These are phyloP conservation scores for Cryphonectria carpinicola DNA, from an alignment of 2,329 filamentous ascomycete species.

Conservation along the genomic window DNA sequence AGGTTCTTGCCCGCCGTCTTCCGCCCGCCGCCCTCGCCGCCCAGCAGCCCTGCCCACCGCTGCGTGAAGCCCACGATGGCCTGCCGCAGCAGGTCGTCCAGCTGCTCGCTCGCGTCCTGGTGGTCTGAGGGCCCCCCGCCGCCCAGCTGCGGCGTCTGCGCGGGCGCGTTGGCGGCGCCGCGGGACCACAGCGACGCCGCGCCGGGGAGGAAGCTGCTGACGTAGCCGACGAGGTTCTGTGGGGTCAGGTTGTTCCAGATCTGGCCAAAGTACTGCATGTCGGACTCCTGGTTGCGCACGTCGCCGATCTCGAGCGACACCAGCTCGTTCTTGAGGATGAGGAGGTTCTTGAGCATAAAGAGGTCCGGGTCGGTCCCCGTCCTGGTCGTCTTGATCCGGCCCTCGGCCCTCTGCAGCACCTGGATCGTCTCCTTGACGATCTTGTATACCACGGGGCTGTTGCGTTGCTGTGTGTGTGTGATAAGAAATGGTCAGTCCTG, in stretches of 20 bases:
- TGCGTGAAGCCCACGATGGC: constrained; percentile 67
- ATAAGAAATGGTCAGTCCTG: constrained; percentile 3
- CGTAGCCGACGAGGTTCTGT: constrained; percentile 61
- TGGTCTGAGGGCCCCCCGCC: constrained; percentile 44
- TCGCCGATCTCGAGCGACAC: constrained; percentile 92
- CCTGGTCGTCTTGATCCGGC: constrained; percentile 67
- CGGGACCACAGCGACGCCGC: constrained; percentile 53
- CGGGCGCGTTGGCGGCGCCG: constrained; percentile 36
- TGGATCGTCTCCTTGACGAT: constrained; percentile 90
- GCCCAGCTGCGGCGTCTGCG: constrained; percentile 33
- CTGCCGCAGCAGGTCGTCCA: constrained; percentile 65
- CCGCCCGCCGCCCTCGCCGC: constrained; percentile 49
- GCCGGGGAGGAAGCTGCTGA: constrained; percentile 60
- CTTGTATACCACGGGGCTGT: constrained; percentile 61
- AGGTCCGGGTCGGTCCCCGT: constrained; percentile 74
- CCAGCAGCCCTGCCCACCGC: constrained; percentile 58
- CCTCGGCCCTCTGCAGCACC: constrained; percentile 78
- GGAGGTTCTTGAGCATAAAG: constrained; percentile 92
- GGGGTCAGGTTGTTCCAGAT: constrained; percentile 68
- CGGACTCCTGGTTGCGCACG: constrained; percentile 55
- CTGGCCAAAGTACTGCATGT: constrained; percentile 65
- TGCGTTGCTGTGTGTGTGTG: constrained; percentile 46
- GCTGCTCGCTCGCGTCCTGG: constrained; percentile 66
- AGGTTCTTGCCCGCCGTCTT: constrained; percentile 55
- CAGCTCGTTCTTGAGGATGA: constrained; percentile 94